These are phyloP conservation scores for Gossypium laxum DNA, from an alignment of 441 rosid genomes.

Conservation along the genomic window DNA sequence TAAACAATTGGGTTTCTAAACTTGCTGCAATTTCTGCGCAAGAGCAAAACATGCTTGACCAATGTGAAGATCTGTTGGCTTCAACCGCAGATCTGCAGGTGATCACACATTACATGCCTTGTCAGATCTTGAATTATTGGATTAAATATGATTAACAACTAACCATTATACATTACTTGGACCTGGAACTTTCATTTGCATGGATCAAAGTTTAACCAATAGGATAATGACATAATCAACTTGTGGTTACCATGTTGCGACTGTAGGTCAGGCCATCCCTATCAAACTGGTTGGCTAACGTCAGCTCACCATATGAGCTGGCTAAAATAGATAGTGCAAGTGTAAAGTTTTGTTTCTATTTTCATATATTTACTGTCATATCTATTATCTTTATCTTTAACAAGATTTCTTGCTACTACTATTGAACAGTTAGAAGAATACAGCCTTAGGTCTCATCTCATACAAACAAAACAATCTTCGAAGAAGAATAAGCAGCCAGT, in stretches of 20 bases:
- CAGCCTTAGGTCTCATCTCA: constrained; percentile 59
- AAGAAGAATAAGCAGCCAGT: constrained; percentile 22
- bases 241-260: neutral
- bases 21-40: constrained; percentile 39
- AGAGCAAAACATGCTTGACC: constrained; percentile 43
- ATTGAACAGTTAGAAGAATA: constrained; percentile 49
- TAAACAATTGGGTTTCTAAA: constrained; percentile 42
- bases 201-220: neutral
- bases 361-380: neutral
- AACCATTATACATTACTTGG: neutral
- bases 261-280: neutral
- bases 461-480: constrained; percentile 41
- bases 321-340: neutral
- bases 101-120: constrained; percentile 10
- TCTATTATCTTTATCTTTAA: neutral
- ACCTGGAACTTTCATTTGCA: neutral
- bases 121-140: neutral
- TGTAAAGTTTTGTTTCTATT: constrained; percentile 1
- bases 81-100: constrained; percentile 59
- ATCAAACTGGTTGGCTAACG: neutral
- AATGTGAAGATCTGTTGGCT: constrained; percentile 45
- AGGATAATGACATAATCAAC: neutral
- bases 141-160: neutral
- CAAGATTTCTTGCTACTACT: constrained; percentile 2
- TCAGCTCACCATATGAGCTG: neutral